These are phyloP conservation scores for Neurospora discreta DNA, from an alignment of 495 filamentous ascomycete species.

Conservation along the genomic window DNA sequence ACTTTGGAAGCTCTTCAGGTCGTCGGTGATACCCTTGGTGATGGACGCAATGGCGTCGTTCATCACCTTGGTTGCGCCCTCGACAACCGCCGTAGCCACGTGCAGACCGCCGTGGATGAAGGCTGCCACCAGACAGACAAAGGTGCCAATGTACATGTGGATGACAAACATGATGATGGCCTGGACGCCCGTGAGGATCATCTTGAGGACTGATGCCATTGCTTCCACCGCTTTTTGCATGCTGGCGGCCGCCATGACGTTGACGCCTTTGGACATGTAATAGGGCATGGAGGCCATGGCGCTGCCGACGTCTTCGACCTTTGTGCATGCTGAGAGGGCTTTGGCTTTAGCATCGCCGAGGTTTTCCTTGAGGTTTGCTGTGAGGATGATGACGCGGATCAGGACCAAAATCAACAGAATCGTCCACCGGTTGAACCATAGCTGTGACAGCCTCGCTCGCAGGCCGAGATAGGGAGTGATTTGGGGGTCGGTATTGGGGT, in stretches of 20 bases:
- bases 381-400: conserved; percentile 64
- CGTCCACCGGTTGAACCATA: conserved; percentile 97
- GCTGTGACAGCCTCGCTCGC: conserved; percentile 78
- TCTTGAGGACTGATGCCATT: conserved; percentile 59
- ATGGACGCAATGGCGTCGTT: conserved; percentile 61
- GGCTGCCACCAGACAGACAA: conserved; percentile 74
- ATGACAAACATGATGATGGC: conserved; percentile 82
- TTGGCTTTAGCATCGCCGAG: conserved; percentile 64
- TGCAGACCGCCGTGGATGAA: conserved; percentile 67
- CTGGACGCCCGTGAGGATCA: conserved; percentile 75
- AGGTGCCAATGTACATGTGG: conserved; percentile 79
- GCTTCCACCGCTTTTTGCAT: conserved; percentile 69
- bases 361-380: conserved; percentile 55
- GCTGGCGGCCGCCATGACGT: conserved; percentile 65
- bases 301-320: conserved; percentile 89
- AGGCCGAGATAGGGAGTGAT: conserved; percentile 91
- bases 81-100: conserved; percentile 52
- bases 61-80: conserved; percentile 59
- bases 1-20: conserved; percentile 45
- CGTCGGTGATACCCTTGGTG: conserved; percentile 47
- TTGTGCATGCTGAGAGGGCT: conserved; percentile 77
- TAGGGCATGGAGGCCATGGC: conserved; percentile 96
- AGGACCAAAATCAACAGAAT: conserved; percentile 78
- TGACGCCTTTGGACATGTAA: conserved; percentile 80
- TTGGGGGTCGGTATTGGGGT: conserved; percentile 18